Evolutionary conservation across 768 basidiomycete genomes (phyloP).

Genomic region (Trametes cubensis): DNA sequence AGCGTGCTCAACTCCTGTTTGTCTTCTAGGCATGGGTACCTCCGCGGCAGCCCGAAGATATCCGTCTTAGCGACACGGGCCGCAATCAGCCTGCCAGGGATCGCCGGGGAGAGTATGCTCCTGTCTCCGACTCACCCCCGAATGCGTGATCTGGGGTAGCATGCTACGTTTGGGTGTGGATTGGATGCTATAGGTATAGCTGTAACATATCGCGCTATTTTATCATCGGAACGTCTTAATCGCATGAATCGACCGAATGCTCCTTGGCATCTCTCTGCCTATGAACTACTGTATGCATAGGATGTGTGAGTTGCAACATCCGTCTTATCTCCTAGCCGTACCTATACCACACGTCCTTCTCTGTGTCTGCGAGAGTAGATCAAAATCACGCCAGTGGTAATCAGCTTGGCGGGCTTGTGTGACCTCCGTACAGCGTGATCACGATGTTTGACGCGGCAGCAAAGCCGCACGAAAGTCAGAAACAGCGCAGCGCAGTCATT

Average conservation of each 20-base stretch:
- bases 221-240: slow-evolving; percentile 1
- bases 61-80: slow-evolving; percentile 43
- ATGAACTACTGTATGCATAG: too few species aligned
- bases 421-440: neutral
- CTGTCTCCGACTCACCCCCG: slow-evolving; percentile 39
- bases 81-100: slow-evolving; percentile 32
- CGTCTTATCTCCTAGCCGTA: too few species aligned
- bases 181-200: slow-evolving; percentile 18
- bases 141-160: slow-evolving; percentile 7
- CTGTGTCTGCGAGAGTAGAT: too few species aligned
- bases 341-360: neutral
- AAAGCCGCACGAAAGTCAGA: neutral
- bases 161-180: neutral
- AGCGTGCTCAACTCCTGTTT: slow-evolving; percentile 15
- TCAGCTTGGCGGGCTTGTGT: neutral
- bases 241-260: neutral
- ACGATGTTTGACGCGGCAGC: neutral
- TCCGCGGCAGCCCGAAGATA: slow-evolving; percentile 53
- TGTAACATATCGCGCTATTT: slow-evolving; percentile 16
- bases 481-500: neutral
- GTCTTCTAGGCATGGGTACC: slow-evolving; percentile 49
- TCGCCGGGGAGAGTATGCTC: slow-evolving; percentile 49
- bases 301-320: too few species aligned
- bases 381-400: too few species aligned
- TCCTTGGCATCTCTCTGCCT: too few species aligned